Base-by-base conservation (phyloP, 2,329 filamentous ascomycete genomes). In the Apiospora koreana region DNA sequence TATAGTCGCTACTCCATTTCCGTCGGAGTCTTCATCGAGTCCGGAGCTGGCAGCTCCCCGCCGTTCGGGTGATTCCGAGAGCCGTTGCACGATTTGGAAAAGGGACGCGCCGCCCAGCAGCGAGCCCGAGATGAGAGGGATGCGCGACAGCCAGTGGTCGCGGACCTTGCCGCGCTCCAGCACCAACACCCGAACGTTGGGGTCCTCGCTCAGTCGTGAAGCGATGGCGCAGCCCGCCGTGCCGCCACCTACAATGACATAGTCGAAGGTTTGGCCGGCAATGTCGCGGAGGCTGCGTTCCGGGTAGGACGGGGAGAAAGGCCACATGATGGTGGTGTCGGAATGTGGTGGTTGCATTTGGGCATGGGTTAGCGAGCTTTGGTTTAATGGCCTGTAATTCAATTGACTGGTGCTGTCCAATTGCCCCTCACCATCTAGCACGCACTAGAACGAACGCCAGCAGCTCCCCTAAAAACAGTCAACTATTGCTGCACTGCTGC, bases 211-310 rank as follows among this genome's bases (percentile, higher is more conserved):
- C 21, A 71, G 64, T 4, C 69, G 68, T 1, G 71, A 71, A 1
- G 69, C 71, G 0, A 71, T 41, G 18, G 69, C 71, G 50, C 69
- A 71, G 9, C 71, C 69, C 2, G 71, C 71, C 1, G 69, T 72
- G 23, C 71, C 71, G 10, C 71, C 71, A 28, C 71, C 71, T 1
- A 72, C 71, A 16, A 72, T 48, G 43, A 72, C 73, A 66, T 73
- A 75, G 46, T 74, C 72, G 31, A 68, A 69, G 18, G 70, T 43
- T 2, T 66, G 67, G 31, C 68, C 68, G 1, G 62, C 67, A 14
- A 69, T 62, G 38, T 69, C 68, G 42, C 58, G 10, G 10, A 69
- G 66, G 10, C 25, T 62, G n/a, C n/a, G 16, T 21, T 69, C 69
- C 1, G 71, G 71, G 16, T 72, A 72, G 6, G 69, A 28, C 31